Base-by-base conservation (phyloP, 768 basidiomycete genomes). In the Leccinum uliginosum region DNA sequence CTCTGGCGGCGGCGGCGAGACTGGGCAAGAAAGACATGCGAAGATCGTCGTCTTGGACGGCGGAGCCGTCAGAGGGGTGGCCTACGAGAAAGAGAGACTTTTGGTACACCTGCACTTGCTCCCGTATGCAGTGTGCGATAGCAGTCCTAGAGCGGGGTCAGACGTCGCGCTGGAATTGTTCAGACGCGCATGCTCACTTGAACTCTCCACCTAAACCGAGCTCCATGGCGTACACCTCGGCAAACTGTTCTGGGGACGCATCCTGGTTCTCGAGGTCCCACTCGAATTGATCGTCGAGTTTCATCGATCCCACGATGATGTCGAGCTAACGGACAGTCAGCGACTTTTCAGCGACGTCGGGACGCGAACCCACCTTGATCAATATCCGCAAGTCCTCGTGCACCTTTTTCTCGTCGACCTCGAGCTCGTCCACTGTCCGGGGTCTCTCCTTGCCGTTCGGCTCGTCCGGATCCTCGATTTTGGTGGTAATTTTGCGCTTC, bases 281-380 rank as follows among this genome's bases (percentile, higher is more conserved):
- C 69, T 98, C 97, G 66, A 98, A 96, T 66, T 94, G 90, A 72
- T 99, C 97, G 55, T 93, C 90, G 23, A 99, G 81, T 71, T 95
- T 94, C 76, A 94, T 84, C 7, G 87, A 85, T 23, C 93, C 96
- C 54, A 95, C 87, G 54, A 93, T 91, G 73, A 98, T 93, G 73
- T 98, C 96, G 59, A 99, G 82, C 94, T 98, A 56, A 38, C 11
- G 30, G 6, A 26, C n/a, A 17, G 29, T 68, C 47, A 66, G 47
- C 32, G 51, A 19, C 6, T 17, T n/a, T 19, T n/a, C 56, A 24
- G 27, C 21, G 38, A 26, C 17, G 14, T n/a, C 17, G 12, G 4
- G 40, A 46, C 5, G 4, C 21, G 26, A 26, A 72, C 83, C 23
- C 58, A 97, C 94, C 83, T 91, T 94, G 75, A 99, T 86, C 55